Base-by-base conservation (phyloP, 495 filamentous ascomycete species). In the Daldinia caldariorum region DNA sequence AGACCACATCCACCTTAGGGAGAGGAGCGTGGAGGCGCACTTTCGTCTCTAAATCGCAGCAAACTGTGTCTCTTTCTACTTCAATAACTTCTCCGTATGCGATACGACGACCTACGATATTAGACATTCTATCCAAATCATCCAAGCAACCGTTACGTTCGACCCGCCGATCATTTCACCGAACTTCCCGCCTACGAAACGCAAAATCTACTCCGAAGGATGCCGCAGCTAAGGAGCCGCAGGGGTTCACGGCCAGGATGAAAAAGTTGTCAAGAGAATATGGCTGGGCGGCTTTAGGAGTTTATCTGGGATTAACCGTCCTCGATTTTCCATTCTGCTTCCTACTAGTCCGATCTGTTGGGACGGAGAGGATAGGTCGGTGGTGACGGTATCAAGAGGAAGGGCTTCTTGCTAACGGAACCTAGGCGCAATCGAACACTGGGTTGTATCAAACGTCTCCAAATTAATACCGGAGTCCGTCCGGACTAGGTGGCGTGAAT, bases 261-360 rank as follows among this genome's bases (percentile, higher is more conserved):
- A 90, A 87, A 74, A 92, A 92, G 71, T 84, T 98, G n/a, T 92
- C 91, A 0, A 86, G 90, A 45, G 96, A 97, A 79, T 99, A 99
- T 77, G 95, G 95, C 41, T 97, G 94, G 92, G 86, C 91, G 9
- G 94, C 94, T 2, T 77, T 97, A n/a, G 94, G 94, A 7, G 91
- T 99, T 2, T 99, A 99, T 79, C 78, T 97, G 8, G 79, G 79
- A 0, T 81, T 99, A 39, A 93, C 90, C 0, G 91, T 91, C 12
- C 81, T 97, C 65, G 95, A 99, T 74, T 97, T 98, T 70, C 95
- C 95, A 0, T 92, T 99, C 76, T 97, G 94, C 79, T 99, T 97
- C 78, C 79, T 94, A 26, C 87, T 93, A 2, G 95, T 99, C 18
- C 86, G 91, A 18, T 83, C 86, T 41, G 83, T 98, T 4, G 95